Conservation (phyloP, 2,329 filamentous ascomycete species). For the Berkeleyomyces rouxiae region DNA sequence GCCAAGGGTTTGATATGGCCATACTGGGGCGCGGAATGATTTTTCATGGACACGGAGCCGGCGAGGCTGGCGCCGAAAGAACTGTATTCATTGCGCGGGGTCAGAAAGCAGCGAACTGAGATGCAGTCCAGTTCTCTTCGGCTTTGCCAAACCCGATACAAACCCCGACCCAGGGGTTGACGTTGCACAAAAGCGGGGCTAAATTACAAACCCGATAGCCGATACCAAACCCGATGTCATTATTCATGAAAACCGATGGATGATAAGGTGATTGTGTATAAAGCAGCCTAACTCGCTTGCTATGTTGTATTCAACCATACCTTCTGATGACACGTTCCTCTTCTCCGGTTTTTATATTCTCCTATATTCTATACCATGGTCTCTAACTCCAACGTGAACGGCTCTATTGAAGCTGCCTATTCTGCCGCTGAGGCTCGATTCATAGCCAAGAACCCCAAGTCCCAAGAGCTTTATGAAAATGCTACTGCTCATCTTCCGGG, state of each 20-base stretch:
- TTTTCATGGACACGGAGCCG: conserved; percentile 24
- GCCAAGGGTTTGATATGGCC: conserved; percentile 38
- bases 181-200: background rate
- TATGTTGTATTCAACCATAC: background rate
- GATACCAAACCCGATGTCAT: background rate
- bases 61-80: conserved; percentile 24
- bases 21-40: conserved; percentile 34
- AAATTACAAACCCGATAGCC: background rate
- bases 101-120: conserved; percentile 11
- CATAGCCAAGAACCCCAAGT: background rate
- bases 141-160: background rate
- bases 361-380: background rate
- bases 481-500: conserved; percentile 21
- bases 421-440: conserved; percentile 4
- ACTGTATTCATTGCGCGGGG: conserved; percentile 23
- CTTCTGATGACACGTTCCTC: background rate
- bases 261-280: background rate
- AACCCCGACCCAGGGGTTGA: background rate
- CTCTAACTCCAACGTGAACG: background rate
- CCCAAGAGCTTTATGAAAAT: background rate
- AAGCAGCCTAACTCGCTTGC: background rate
- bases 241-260: background rate
- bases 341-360: background rate
- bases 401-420: conserved; percentile 14
- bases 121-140: too few relatives aligned